A percentile compares a stretch with the other conserved stretches of the same genome.
Conservation (phyloP, 2,329 filamentous ascomycete genomes). For the Alternaria postmessia region DNA sequence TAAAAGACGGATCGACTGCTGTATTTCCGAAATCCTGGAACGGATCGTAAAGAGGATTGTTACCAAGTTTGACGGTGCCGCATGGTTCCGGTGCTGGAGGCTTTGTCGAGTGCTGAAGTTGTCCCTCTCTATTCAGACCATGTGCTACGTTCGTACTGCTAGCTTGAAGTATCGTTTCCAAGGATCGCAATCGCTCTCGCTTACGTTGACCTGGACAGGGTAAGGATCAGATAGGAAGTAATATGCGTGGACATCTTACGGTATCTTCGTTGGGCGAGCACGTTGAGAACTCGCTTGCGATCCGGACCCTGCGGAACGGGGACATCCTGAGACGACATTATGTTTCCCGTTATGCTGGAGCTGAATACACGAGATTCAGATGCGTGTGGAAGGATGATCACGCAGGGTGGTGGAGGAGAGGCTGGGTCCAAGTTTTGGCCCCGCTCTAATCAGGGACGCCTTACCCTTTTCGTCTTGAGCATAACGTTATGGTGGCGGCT, state of each 20-base stretch:
- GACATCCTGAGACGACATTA: neutral
- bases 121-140: neutral
- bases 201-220: neutral
- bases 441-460: neutral
- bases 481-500: conserved; percentile 1
- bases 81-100: neutral
- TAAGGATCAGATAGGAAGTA: neutral
- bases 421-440: neutral
- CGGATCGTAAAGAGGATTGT: neutral
- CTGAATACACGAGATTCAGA: neutral
- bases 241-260: neutral
- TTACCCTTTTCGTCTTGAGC: neutral
- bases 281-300: conserved; percentile 2
- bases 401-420: neutral
- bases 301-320: neutral
- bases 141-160: neutral
- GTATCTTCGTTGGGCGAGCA: conserved; percentile 10
- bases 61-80: neutral
- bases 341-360: neutral
- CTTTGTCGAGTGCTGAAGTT: neutral
- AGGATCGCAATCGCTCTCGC: neutral
- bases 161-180: neutral
- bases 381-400: neutral
- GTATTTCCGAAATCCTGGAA: neutral
- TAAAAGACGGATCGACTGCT: neutral